These are phyloP conservation scores for Moricandia arvensis DNA, from an alignment of 345 rosid species.

Conservation along the genomic window DNA sequence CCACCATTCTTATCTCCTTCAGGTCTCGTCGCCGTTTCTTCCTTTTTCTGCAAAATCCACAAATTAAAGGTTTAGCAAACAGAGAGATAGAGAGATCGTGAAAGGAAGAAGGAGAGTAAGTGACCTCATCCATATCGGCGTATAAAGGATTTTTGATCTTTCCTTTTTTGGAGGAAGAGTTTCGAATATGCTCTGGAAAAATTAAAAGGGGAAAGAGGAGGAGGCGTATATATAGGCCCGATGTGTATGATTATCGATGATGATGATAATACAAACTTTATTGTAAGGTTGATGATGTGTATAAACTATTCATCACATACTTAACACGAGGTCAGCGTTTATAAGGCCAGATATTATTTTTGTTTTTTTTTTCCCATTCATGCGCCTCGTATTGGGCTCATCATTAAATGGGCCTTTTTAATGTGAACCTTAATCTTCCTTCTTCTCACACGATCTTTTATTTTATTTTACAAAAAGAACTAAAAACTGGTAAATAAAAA, in stretches of 20 bases:
- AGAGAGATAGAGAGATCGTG: not conserved
- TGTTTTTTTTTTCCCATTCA: not conserved
- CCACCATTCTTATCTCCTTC: constrained; percentile 52
- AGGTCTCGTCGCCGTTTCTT: constrained; percentile 28
- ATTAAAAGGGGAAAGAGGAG: constrained; percentile 11
- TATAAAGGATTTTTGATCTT: not conserved
- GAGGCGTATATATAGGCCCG: constrained; percentile 38
- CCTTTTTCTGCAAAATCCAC: constrained; percentile 25
- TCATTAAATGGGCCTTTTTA: constrained; percentile 14
- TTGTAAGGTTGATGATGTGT: not conserved
- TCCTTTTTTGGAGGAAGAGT: not conserved
- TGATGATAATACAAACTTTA: constrained; percentile 10
- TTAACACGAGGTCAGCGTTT: constrained; percentile 36
- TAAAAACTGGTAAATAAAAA: not conserved
- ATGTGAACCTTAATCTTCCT: not conserved
- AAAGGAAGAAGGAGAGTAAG: constrained; percentile 17
- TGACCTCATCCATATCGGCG: constrained; percentile 54
- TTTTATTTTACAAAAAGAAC: too few relatives aligned
- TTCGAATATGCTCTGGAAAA: constrained; percentile 32
- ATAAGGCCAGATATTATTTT: constrained; percentile 26
- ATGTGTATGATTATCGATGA: not conserved
- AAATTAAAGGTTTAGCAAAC: not conserved
- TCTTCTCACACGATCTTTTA: not conserved
- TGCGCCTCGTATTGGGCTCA: constrained; percentile 30
- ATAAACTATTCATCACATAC: constrained; percentile 8